phyloP scores from a whole-genome alignment of 2,329 filamentous ascomycete species.

The Hypomyces perniciosus region DNA sequence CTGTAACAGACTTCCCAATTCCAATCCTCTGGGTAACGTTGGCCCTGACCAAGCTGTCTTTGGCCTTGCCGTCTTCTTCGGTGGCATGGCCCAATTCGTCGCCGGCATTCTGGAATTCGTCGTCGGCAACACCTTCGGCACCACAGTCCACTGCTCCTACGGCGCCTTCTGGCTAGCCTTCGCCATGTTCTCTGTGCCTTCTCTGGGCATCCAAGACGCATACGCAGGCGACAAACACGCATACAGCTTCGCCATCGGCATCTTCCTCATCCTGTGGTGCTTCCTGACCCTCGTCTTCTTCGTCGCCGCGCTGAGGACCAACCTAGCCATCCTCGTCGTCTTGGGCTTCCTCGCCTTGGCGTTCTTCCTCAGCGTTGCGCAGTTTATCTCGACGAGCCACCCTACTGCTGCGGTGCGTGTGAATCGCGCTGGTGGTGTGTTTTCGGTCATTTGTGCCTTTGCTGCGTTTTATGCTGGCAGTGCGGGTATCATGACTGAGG shows the following conservation, averaged over 20 bases:
- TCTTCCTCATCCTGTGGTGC: conserved; percentile 55
- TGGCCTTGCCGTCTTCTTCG: conserved; percentile 43
- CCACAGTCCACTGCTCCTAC: conserved; percentile 55
- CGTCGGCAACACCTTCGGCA: conserved; percentile 58
- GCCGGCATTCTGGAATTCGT: conserved; percentile 53
- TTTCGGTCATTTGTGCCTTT: conserved; percentile 31
- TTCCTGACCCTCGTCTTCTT: conserved; percentile 53
- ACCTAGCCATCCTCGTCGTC: conserved; percentile 50
- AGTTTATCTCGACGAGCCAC: conserved; percentile 41
- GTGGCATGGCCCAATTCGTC: conserved; percentile 61
- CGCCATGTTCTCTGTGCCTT: conserved; percentile 48
- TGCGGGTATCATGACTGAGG: conserved; percentile 35
- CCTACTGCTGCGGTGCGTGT: conserved; percentile 33
- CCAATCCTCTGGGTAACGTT: conserved; percentile 27
- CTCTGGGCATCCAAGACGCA: conserved; percentile 44
- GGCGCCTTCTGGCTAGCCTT: conserved; percentile 58
- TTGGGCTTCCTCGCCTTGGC: conserved; percentile 54
- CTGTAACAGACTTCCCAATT: conserved; percentile 24
- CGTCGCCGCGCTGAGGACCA: conserved; percentile 51
- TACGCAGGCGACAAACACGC: conserved; percentile 35
- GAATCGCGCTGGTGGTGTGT: conserved; percentile 38
- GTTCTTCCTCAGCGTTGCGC: conserved; percentile 53
- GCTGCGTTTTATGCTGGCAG: conserved; percentile 35
- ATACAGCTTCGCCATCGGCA: conserved; percentile 46
- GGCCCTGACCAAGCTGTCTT: conserved; percentile 33